These are phyloP conservation scores for Hypoxylon rickii DNA, from an alignment of 495 filamentous ascomycete species.

Conservation along the genomic window DNA sequence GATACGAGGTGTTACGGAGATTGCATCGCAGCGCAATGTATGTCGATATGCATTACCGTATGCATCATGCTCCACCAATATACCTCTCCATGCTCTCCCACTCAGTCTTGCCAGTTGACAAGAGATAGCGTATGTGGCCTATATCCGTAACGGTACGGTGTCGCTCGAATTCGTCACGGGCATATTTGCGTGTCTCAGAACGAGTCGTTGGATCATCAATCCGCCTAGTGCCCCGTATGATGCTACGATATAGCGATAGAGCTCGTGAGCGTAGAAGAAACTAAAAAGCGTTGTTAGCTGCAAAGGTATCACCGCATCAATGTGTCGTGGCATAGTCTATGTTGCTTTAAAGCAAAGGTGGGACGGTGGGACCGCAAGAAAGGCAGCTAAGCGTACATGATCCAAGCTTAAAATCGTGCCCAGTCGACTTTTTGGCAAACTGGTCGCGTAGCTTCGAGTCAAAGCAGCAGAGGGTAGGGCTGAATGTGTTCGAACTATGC, in stretches of 20 bases:
- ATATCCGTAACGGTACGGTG: conserved; percentile 72
- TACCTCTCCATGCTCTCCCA: conserved; percentile 64
- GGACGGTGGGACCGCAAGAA: not conserved
- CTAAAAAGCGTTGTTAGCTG: conserved; percentile 42
- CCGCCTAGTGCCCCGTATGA: conserved; percentile 54
- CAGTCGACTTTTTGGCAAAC: conserved; percentile 38
- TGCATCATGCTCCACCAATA: conserved; percentile 55
- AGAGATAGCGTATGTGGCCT: conserved; percentile 59
- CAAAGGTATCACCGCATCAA: too few relatives aligned
- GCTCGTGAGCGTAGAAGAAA: conserved; percentile 63
- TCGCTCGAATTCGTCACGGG: conserved; percentile 75
- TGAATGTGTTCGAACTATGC: conserved; percentile 9
- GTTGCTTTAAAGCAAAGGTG: not conserved
- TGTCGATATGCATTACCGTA: too few relatives aligned
- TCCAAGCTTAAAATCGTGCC: conserved; percentile 51
- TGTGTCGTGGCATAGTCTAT: too few relatives aligned
- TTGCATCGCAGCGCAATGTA: too few relatives aligned
- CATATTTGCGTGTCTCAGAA: conserved; percentile 71
- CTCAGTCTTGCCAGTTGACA: conserved; percentile 62
- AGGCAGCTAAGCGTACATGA: too few relatives aligned
- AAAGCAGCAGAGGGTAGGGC: conserved; percentile 14
- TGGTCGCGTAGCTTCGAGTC: conserved; percentile 49
- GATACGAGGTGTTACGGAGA: too few relatives aligned
- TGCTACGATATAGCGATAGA: conserved; percentile 61
- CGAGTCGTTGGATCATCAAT: conserved; percentile 59